Base-by-base conservation (phyloP, 73 alveolate genomes). In the Paramecium octaurelia region DNA sequence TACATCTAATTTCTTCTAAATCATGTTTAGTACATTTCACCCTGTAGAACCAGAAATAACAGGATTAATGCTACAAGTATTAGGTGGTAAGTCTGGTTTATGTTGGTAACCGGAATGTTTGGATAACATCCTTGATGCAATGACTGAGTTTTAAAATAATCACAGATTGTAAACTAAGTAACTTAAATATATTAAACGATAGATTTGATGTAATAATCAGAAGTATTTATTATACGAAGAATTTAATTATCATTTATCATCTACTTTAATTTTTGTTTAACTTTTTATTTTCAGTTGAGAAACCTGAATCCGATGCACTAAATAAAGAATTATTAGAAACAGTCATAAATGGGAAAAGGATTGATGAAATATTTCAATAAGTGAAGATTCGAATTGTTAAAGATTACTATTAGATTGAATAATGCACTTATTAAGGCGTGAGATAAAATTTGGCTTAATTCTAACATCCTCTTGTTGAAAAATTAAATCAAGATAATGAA, bases 11-110 rank as follows among this genome's bases (percentile, higher is more conserved):
- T 75, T 75, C 10, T 75, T 38, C 24, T 29, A 75, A 38, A 42
- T 75, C 38, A 29, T 75, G 88, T 75, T 75, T 75, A 75, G 88
- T 75, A 75, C 88, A 34, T 75, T 75, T 18, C 88, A 75, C 35
- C 58, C 60, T n/a, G 60, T 75, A 9, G 88, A 75, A 75, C 88
- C 88, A n/a, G 88, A 75, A 75, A 29, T 75, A 11, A 75, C 88
- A 5, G 88, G 64, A 29, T 38, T 35, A 3, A 75, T 75, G 88
- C 38, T 75, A 42, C n/a, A 75, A 42, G 88, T 75, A 16, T 42
- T 75, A 42, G 88, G 88, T 1, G 60, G 88, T 36, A 75, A 75
- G n/a, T 42, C 58, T 38, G 88, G 88, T 14, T 38, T 75, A 11
- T 75, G 88, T 42, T 75, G 88, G 88, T 11, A 75, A 75, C 68